Conservation (phyloP, 768 basidiomycete genomes). For the Pleurotus cornucopiae region DNA sequence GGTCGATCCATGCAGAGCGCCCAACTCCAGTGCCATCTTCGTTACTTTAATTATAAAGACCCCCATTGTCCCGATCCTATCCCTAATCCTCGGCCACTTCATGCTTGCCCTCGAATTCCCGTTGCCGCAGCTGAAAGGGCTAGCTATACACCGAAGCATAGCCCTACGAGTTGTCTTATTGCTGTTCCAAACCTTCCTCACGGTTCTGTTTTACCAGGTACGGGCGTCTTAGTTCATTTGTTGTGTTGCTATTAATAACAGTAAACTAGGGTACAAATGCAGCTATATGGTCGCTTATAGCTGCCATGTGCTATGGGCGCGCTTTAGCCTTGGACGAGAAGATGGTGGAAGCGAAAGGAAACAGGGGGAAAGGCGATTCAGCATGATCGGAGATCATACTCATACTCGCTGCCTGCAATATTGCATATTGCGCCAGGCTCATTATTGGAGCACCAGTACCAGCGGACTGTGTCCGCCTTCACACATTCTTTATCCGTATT, state of each 20-base stretch:
- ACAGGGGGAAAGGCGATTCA: slow-evolving; percentile 52
- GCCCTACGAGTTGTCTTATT: slow-evolving; percentile 59
- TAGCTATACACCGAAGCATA: slow-evolving; percentile 62
- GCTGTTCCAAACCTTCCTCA: slow-evolving; percentile 56
- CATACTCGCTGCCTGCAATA: background rate
- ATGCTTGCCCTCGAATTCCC: slow-evolving; percentile 74
- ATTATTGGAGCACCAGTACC: slow-evolving; percentile 6
- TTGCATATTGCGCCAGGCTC: background rate
- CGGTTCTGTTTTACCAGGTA: slow-evolving; percentile 77
- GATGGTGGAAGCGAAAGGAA: slow-evolving; percentile 61
- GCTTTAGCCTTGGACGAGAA: slow-evolving; percentile 66
- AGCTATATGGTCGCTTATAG: slow-evolving; percentile 75
- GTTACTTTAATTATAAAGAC: slow-evolving; percentile 70
- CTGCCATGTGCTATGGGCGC: slow-evolving; percentile 60
- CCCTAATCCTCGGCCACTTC: slow-evolving; percentile 55
- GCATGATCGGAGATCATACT: slow-evolving; percentile 34
- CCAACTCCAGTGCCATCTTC: slow-evolving; percentile 58
- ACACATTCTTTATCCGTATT: slow-evolving; percentile 1
- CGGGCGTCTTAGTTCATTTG: slow-evolving; percentile 11
- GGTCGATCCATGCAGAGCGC: slow-evolving; percentile 39
- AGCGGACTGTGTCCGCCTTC: slow-evolving; percentile 10
- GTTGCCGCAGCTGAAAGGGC: slow-evolving; percentile 49
- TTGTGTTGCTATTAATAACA: background rate
- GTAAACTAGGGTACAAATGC: slow-evolving; percentile 71
- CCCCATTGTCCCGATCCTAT: slow-evolving; percentile 69